Evolutionary conservation across 148 eudicot genomes (phyloP).

Genomic region (Dianthus caryophyllus): DNA sequence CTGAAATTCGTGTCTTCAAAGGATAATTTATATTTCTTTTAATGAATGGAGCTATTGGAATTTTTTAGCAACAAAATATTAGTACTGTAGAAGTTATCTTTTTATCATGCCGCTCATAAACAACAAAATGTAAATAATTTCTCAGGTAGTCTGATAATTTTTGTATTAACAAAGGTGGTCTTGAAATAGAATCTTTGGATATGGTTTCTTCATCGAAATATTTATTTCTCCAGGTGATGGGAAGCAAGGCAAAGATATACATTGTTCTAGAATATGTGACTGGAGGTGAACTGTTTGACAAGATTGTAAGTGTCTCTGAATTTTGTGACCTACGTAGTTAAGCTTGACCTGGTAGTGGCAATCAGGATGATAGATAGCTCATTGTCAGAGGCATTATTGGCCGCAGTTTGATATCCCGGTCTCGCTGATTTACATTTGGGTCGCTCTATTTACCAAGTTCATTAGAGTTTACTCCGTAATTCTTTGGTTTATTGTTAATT

Average conservation of each 20-base stretch:
- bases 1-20: too few relatives aligned
- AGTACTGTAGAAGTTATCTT: too few relatives aligned
- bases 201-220: conserved; percentile 9
- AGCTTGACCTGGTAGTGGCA: background rate
- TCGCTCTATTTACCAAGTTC: background rate
- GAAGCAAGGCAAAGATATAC: conserved; percentile 84
- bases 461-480: background rate
- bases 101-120: too few relatives aligned
- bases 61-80: background rate
- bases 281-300: conserved; percentile 96
- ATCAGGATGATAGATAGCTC: background rate
- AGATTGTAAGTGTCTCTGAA: conserved; percentile 62
- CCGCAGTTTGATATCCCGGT: background rate
- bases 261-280: conserved; percentile 86
- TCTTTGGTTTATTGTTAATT: background rate
- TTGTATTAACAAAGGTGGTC: background rate
- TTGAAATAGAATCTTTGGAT: background rate
- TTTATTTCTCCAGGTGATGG: conserved; percentile 69
- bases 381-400: background rate
- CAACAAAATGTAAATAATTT: too few relatives aligned
- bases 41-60: background rate
- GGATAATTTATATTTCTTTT: too few relatives aligned
- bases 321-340: background rate
- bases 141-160: background rate
- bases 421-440: background rate